Base-by-base conservation (phyloP, 139 green algal genomes). In the Parachlorella kessleri region DNA sequence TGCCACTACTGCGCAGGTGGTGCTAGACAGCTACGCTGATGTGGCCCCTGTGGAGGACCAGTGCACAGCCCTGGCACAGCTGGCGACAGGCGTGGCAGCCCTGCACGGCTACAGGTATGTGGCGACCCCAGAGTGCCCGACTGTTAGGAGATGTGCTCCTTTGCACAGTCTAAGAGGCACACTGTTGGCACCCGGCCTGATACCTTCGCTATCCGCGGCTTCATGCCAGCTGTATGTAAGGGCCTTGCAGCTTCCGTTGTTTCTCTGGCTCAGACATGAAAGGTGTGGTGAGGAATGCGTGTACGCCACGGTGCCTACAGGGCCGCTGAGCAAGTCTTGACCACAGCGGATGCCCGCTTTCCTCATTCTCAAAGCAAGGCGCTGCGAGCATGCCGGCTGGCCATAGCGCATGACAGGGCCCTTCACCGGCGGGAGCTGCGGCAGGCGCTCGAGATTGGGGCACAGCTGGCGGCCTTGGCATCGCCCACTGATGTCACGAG, bases 321-420 rank as follows among this genome's bases (percentile, higher is more conserved):
- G 4, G 84, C 81, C 14, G 84, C 84, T 1, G 55, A 81, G 70
- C 32, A 70, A 42, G 59, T 89, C 55, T 37, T 89, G 55, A 63
- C 79, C 32, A 63, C 63, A 28, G 82, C 77, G 7, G 76, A 84
- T 26, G 68, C 42, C 55, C 66, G 72, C 24, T 78, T 77, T 38
- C 81, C 77, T 2, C 30, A 67, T 6, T 38, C 67, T 21, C 59
- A 81, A 30, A 83, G 69, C 78, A 23, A 37, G 35, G 53, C 81
- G 48, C 77, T 92, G 73, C 36, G 30, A n/a, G 77, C 74, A 6
- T 80, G 75, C 3, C 69, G 79, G 3, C 79, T 91, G 55, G 74
- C 70, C 18, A 82, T 91, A 24, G 77, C 65, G n/a, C 87, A 92
- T n/a, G 67, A 83, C 35, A 66, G 81, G 26, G 88, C 88, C 39